These are phyloP conservation scores for Xylaria sp. DNA, from an alignment of 2,329 filamentous ascomycete species.

Conservation along the genomic window DNA sequence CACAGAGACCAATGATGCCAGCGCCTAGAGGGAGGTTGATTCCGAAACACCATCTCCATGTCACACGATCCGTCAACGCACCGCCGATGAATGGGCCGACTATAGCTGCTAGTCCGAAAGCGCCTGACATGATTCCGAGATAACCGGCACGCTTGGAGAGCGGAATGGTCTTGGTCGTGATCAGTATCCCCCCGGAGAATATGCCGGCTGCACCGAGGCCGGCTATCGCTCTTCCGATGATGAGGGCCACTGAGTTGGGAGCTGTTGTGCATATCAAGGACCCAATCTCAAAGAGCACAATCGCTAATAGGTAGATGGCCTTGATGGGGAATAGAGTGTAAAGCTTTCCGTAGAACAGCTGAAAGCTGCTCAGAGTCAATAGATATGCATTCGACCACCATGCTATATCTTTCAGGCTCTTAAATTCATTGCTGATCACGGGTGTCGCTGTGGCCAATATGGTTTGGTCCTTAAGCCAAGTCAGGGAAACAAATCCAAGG, in stretches of 20 bases:
- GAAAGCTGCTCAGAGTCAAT: slow-evolving; percentile 51
- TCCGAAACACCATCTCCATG: neutral
- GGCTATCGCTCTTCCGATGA: neutral
- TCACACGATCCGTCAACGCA: neutral
- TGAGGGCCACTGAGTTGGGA: neutral
- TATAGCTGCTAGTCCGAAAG: neutral
- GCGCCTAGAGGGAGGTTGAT: neutral
- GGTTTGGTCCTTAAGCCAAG: slow-evolving; percentile 44
- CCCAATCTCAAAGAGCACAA: slow-evolving; percentile 65
- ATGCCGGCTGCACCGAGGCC: neutral
- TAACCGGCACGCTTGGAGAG: neutral
- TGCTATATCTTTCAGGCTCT: slow-evolving; percentile 44
- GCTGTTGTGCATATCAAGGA: slow-evolving; percentile 64
- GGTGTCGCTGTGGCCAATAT: slow-evolving; percentile 51
- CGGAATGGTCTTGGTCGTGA: neutral
- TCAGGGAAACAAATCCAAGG: too few species aligned
- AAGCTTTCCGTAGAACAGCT: slow-evolving; percentile 47
- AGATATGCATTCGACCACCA: slow-evolving; percentile 46
- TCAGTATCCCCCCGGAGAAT: neutral
- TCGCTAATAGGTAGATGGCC: slow-evolving; percentile 52
- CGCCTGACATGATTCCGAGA: neutral
- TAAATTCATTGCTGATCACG: slow-evolving; percentile 49
- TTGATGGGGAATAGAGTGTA: slow-evolving; percentile 43
- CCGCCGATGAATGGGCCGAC: neutral
- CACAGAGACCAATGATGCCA: neutral